Conservation (phyloP, 2,329 filamentous ascomycete species). For the Aspergillus unguis region DNA sequence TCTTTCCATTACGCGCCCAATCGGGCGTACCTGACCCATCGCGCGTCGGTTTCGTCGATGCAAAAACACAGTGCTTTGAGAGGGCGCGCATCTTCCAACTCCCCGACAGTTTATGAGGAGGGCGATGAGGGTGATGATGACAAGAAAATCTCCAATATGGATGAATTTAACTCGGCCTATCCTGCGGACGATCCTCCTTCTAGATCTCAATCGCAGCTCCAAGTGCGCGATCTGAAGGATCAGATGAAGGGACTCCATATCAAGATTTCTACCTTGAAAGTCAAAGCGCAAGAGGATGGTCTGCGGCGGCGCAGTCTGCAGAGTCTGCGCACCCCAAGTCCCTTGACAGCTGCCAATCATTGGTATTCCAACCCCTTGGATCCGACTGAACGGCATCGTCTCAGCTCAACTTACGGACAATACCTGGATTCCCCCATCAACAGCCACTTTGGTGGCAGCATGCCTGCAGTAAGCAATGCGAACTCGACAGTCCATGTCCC, state of each 20-base stretch:
- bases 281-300: conserved; percentile 75
- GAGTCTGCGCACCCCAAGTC: conserved; percentile 70
- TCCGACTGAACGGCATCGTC: conserved; percentile 35
- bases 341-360: conserved; percentile 70
- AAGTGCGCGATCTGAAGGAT: conserved; percentile 71
- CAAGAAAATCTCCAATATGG: conserved; percentile 26
- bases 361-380: conserved; percentile 48
- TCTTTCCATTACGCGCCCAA: conserved; percentile 34
- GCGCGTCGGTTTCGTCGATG: conserved; percentile 40
- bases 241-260: conserved; percentile 84
- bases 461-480: conserved; percentile 10
- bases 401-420: conserved; percentile 34
- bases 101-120: conserved; percentile 28
- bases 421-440: conserved; percentile 28
- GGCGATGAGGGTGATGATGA: conserved; percentile 24
- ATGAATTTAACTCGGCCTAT: conserved; percentile 36
- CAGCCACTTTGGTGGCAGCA: conserved; percentile 14
- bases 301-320: conserved; percentile 73
- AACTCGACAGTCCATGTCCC: conserved; percentile 1
- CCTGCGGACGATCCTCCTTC: conserved; percentile 49
- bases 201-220: conserved; percentile 68
- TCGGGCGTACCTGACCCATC: conserved; percentile 32
- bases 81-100: conserved; percentile 20
- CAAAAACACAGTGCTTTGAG: conserved; percentile 17
- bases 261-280: conserved; percentile 75